Evolutionary conservation across 805 yeast species (phyloP).

Genomic region (Wickerhamomyces alni): DNA sequence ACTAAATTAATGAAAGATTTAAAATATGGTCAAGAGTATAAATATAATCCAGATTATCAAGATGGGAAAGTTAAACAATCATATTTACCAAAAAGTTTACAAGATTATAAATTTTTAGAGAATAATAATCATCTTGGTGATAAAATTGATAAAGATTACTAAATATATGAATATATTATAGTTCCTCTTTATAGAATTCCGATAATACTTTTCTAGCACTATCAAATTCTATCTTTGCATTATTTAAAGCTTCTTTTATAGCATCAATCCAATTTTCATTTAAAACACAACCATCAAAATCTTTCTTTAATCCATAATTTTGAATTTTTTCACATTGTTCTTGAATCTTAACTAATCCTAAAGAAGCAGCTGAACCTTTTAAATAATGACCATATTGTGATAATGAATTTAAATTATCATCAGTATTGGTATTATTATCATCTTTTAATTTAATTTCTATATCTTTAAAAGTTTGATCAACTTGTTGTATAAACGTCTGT

Average conservation of each 20-base stretch:
- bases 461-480: constrained; percentile 67
- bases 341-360: constrained; percentile 79
- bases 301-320: constrained; percentile 59
- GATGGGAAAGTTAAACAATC: constrained; percentile 71
- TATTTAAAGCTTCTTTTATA: constrained; percentile 46
- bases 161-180: constrained; percentile 4
- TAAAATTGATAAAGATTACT: not conserved
- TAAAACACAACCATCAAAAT: constrained; percentile 23
- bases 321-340: constrained; percentile 91
- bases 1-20: constrained; percentile 83
- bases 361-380: constrained; percentile 92
- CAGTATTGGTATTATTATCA: constrained; percentile 23
- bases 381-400: constrained; percentile 85
- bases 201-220: constrained; percentile 45
- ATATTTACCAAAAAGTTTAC: constrained; percentile 64
- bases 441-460: constrained; percentile 45
- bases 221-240: constrained; percentile 45
- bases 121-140: constrained; percentile 50
- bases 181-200: constrained; percentile 40
- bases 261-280: constrained; percentile 27
- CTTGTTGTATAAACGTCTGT: constrained; percentile 85
- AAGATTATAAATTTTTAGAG: constrained; percentile 42
- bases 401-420: constrained; percentile 41
- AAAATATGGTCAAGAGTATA: constrained; percentile 81
- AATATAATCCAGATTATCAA: constrained; percentile 77